phyloP scores from a whole-genome alignment of 805 yeast genomes.

The Millerozyma acaciae region DNA sequence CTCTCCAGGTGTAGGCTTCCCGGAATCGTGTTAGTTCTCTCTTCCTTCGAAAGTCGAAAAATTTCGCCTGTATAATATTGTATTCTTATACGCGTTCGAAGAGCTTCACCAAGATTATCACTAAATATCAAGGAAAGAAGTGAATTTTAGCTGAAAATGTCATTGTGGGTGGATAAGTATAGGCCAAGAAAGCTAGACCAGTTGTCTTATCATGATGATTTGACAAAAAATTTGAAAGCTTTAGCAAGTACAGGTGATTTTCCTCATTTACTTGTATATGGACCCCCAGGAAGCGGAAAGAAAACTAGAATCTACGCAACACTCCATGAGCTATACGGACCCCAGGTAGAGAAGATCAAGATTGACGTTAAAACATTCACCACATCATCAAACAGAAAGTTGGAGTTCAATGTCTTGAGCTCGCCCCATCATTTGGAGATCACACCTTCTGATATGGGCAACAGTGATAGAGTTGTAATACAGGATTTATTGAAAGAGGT shows the following conservation, averaged over 20 bases:
- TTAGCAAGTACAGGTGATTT: constrained; percentile 71
- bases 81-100: no score
- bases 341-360: constrained; percentile 72
- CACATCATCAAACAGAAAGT: constrained; percentile 67
- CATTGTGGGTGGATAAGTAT: constrained; percentile 95
- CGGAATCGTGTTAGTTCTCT: no score
- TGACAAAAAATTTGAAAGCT: constrained; percentile 62
- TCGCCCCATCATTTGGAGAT: constrained; percentile 89
- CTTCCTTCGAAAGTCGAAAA: no score
- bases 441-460: constrained; percentile 96
- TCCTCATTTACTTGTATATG: constrained; percentile 89
- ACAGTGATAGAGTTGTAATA: constrained; percentile 89
- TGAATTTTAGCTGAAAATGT: no score
- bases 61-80: no score
- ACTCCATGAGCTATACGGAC: constrained; percentile 74
- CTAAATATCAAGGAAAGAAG: no score
- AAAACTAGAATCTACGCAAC: constrained; percentile 87
- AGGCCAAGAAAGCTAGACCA: constrained; percentile 68
- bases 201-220: constrained; percentile 62
- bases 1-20: no score
- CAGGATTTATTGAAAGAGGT: constrained; percentile 92
- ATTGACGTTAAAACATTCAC: constrained; percentile 85
- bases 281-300: constrained; percentile 97
- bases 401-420: constrained; percentile 91
- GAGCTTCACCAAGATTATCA: no score